Evolutionary conservation across 2,329 filamentous ascomycete species (phyloP).

Genomic region (Neofusicoccum umdonicola): DNA sequence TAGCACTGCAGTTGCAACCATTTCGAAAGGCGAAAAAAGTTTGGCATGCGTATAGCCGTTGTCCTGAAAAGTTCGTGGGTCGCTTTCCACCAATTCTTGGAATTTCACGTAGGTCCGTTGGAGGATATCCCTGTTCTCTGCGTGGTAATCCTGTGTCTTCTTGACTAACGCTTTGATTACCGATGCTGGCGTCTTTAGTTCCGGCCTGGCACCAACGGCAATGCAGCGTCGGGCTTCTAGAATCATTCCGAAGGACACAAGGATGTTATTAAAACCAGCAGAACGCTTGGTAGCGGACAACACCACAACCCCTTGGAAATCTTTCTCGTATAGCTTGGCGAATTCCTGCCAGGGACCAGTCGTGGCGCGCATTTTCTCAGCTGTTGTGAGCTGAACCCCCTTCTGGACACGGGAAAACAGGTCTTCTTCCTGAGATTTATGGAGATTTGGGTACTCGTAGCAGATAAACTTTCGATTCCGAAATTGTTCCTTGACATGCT

Average conservation of each 20-base stretch:
- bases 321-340: slow-evolving; percentile 41
- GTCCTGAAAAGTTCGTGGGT: slow-evolving; percentile 32
- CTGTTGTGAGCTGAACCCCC: slow-evolving; percentile 44
- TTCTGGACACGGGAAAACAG: slow-evolving; percentile 50
- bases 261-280: slow-evolving; percentile 34
- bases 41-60: slow-evolving; percentile 26
- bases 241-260: slow-evolving; percentile 38
- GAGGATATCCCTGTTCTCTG: slow-evolving; percentile 32
- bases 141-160: slow-evolving; percentile 28
- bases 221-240: slow-evolving; percentile 31
- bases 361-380: slow-evolving; percentile 48
- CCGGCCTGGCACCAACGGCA: slow-evolving; percentile 25
- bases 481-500: slow-evolving; percentile 38
- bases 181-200: slow-evolving; percentile 24
- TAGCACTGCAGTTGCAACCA: slow-evolving; percentile 33
- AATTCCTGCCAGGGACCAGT: slow-evolving; percentile 48
- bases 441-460: slow-evolving; percentile 43
- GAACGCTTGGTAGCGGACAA: slow-evolving; percentile 30
- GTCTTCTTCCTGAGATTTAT: slow-evolving; percentile 45
- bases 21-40: slow-evolving; percentile 38
- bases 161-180: slow-evolving; percentile 27
- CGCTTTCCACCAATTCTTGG: slow-evolving; percentile 26
- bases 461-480: slow-evolving; percentile 41
- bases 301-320: slow-evolving; percentile 41
- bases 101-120: slow-evolving; percentile 33